Evolutionary conservation across 2,329 filamentous ascomycete species (phyloP), one percentile per base, ranked within the genome.

Genomic region (Anthostomella pinea): DNA sequence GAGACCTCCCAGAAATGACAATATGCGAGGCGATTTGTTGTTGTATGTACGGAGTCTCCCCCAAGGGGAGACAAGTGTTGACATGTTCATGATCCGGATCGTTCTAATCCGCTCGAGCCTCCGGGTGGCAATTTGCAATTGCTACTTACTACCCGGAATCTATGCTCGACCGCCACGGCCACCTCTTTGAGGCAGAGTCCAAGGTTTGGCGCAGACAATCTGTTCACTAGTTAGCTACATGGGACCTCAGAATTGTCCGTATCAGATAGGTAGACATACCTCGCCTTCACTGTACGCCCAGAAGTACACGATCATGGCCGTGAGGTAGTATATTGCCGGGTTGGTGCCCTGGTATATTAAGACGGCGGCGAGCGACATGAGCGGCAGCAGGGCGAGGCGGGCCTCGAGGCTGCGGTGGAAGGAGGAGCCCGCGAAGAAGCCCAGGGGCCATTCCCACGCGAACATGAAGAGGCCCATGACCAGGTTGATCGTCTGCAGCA

Each of bases 241-340:
- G n/a, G n/a, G n/a, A n/a, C n/a, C n/a, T n/a, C n/a, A n/a, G n/a
- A n/a, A n/a, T n/a, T n/a, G n/a, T n/a, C n/a, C n/a, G n/a, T n/a
- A n/a, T n/a, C n/a, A n/a, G n/a, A n/a, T n/a, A n/a, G n/a, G n/a
- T n/a, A n/a, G n/a, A 70, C 84, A 59, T 66, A 95, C 90, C 83
- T 98, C 93, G 65, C 93, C 93, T 65, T 98, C 91, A 56, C 85
- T 93, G 57, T 94, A 97, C 1, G 87, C 93, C 90, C 90, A 96
- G 56, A 97, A 95, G 65, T 97, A 98, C 10, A 93, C 83, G 6
- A 70, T 73, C 68, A 94, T 82, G 14, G 84, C 91, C 45, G 96
- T 77, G 17, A 94, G 61, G 61, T 97, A 96, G 68, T 97, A 98
- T 34, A 97, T 68, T 4, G 87, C 93, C 3, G 91, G 75, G 60